phyloP scores from a whole-genome alignment of 495 filamentous ascomycete genomes.

The Annulohypoxylon bovei region DNA sequence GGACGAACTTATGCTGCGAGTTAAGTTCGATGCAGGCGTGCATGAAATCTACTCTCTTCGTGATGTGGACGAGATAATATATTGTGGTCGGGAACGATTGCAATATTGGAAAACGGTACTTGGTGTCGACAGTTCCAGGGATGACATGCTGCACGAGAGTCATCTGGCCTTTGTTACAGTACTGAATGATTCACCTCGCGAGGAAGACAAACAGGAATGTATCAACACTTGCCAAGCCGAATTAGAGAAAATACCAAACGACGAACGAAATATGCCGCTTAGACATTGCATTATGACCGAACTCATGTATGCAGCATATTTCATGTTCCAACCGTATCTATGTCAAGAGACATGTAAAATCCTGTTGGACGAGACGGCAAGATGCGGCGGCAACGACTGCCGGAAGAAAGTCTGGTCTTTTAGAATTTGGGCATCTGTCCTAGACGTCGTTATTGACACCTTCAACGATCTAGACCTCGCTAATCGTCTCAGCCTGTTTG shows the following conservation, averaged over 20 bases:
- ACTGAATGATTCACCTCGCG: neutral
- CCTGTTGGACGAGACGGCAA: neutral
- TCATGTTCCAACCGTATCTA: neutral
- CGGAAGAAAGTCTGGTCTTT: neutral
- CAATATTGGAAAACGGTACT: neutral
- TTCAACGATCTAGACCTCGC: neutral
- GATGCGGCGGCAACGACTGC: neutral
- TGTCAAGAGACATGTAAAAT: neutral
- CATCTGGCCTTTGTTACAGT: neutral
- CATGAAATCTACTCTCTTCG: neutral
- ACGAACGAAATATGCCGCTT: neutral
- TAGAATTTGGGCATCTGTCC: neutral
- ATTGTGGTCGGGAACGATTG: neutral
- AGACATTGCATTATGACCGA: neutral
- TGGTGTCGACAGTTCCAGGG: neutral
- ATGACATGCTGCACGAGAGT: neutral
- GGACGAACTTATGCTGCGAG: neutral
- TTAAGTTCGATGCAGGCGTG: neutral
- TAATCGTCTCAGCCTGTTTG: neutral
- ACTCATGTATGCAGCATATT: neutral
- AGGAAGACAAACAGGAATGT: neutral
- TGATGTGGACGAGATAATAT: neutral
- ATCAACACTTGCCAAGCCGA: neutral
- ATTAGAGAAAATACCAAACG: neutral
- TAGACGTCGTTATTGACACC: neutral